Evolutionary conservation across 352 stramenopile species (phyloP).

Genomic region (Phytophthora palmivora): DNA sequence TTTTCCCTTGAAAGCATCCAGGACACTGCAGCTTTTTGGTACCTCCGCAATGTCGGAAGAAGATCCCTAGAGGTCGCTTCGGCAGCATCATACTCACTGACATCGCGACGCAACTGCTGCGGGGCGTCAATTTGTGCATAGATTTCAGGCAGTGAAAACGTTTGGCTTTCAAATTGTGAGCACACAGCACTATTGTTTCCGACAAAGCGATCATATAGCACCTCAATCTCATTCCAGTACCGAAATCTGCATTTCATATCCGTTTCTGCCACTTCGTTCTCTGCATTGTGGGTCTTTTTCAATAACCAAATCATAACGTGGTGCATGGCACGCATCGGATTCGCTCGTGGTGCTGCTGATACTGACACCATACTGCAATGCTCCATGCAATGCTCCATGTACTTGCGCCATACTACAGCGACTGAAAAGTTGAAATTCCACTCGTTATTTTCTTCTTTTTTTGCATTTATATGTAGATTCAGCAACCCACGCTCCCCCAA

Average conservation of each 20-base stretch:
- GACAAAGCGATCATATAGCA: slow-evolving; percentile 48
- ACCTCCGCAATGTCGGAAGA: slow-evolving; percentile 93
- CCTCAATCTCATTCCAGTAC: slow-evolving; percentile 65
- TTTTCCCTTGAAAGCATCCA: slow-evolving; percentile 95
- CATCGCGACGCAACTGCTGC: slow-evolving; percentile 40
- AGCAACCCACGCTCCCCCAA: slow-evolving; percentile 42
- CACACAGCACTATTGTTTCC: slow-evolving; percentile 7
- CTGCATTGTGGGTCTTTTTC: slow-evolving; percentile 23
- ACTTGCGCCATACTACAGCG: slow-evolving; percentile 46
- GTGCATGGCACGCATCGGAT: slow-evolving; percentile 39
- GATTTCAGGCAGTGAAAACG: slow-evolving; percentile 66
- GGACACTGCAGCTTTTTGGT: slow-evolving; percentile 96
- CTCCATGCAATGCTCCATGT: too few species aligned
- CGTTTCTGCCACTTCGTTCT: neutral
- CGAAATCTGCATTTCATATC: slow-evolving; percentile 42
- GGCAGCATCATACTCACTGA: slow-evolving; percentile 14
- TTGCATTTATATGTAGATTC: slow-evolving; percentile 42
- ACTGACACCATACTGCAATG: slow-evolving; percentile 13
- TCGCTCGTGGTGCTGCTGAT: slow-evolving; percentile 11
- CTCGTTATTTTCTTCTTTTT: slow-evolving; percentile 1
- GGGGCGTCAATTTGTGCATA: slow-evolving; percentile 57
- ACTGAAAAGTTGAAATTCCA: slow-evolving; percentile 39
- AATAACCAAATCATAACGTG: slow-evolving; percentile 72
- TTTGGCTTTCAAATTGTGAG: slow-evolving; percentile 18
- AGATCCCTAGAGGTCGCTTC: slow-evolving; percentile 35